Base-by-base conservation (phyloP, 495 filamentous ascomycete genomes). In the Aspergillus coremiiformis region DNA sequence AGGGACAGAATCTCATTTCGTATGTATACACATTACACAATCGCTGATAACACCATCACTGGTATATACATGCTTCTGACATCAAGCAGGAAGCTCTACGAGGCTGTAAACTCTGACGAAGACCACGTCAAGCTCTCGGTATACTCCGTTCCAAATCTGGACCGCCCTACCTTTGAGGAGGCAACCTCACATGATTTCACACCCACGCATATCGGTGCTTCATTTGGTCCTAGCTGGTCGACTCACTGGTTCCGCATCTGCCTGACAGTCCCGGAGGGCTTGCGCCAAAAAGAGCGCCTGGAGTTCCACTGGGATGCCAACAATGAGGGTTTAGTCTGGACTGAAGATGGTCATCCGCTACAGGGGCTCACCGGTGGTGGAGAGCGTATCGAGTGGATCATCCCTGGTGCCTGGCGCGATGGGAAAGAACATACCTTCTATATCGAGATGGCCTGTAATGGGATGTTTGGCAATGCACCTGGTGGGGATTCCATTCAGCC, bases 401-500 rank as follows among this genome's bases (percentile, higher is more conserved):
- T 98, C 39, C 91, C 92, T 1, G 72, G 87, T 17, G 76, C 75
- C 24, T 96, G 75, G 68, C 78, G 82, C 44, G 89, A 97, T 61
- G 92, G 90, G 7, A 83, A 91, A 65, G 79, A 86, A 55, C 93
- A 98, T 64, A 79, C 74, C 8, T 86, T 97, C 54, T 98, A 95
- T 66, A 83, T 98, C 54, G 93, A 98, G 71, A 95, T 98, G 87
- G 93, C 93, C 12, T 97, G 93, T 68, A 98, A 98, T 69, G 82
- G 83, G 59, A 98, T 98, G 92, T 96, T 97, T 70, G 93, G 93
- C 46, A 96, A 95, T 69, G 85, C 89, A 0, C 74, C 83, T 2
- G 86, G 84, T 19, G 90, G 88, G 11, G 91, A 95, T 64, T 81
- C 73, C 5, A 96, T 95, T 50, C 89, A 95, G 62, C 91, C 93